These are phyloP conservation scores for Schizonepeta tenuifolia DNA, from an alignment of 257 asterid genomes.

Conservation along the genomic window DNA sequence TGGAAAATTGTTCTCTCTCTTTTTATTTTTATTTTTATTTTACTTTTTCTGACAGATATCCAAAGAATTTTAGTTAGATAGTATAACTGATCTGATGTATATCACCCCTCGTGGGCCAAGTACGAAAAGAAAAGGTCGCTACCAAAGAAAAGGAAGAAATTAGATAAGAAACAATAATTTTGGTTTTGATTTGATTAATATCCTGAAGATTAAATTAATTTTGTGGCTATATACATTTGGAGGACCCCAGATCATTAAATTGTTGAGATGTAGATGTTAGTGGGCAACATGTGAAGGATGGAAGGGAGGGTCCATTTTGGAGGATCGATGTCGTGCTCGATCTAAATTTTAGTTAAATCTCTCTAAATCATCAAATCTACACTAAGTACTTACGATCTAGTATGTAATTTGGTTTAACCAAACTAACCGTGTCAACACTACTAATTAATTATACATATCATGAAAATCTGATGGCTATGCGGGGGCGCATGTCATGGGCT, in stretches of 20 bases:
- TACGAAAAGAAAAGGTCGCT: background rate
- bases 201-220: background rate
- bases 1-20: constrained; percentile 10
- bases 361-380: constrained; percentile 28
- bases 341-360: background rate
- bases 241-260: constrained; percentile 54
- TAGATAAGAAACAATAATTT: background rate
- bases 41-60: constrained; percentile 20
- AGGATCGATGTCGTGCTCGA: constrained; percentile 6
- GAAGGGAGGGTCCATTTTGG: constrained; percentile 62
- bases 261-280: constrained; percentile 67
- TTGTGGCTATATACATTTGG: background rate
- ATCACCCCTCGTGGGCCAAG: constrained; percentile 37
- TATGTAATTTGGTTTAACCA: constrained; percentile 22
- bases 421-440: constrained; percentile 2
- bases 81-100: constrained; percentile 47
- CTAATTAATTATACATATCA: background rate
- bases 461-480: background rate
- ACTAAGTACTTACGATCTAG: constrained; percentile 26
- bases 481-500: constrained; percentile 54
- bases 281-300: constrained; percentile 89
- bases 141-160: background rate
- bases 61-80: constrained; percentile 39
- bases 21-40: too few species aligned
- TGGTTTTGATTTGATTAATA: constrained; percentile 22